Percentiles rank a stretch among this genome's conserved stretches.
Evolutionary conservation across 208 protist species (phyloP).

Genomic region (Trypanosoma grayi): DNA sequence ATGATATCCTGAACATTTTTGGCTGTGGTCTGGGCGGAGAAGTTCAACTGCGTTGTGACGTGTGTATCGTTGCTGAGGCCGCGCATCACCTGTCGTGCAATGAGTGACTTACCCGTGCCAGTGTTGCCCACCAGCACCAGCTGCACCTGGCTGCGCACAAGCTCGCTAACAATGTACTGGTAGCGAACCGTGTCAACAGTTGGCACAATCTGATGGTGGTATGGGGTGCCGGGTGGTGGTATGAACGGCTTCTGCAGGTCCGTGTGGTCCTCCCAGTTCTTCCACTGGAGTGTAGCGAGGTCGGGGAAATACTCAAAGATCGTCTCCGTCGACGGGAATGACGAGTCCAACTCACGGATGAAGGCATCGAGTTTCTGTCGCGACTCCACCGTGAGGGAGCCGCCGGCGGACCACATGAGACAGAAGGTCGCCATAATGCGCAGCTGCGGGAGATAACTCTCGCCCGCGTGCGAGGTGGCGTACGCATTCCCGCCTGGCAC

Average conservation of each 20-base stretch:
- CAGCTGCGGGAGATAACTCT: conserved; percentile 91
- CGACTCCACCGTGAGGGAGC: conserved; percentile 87
- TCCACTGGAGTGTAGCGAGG: conserved; percentile 82
- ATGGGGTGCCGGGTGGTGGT: conserved; percentile 85
- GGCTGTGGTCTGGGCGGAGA: conserved; percentile 95
- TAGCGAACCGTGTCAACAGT: conserved; percentile 97
- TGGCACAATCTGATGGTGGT: conserved; percentile 96
- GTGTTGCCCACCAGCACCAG: conserved; percentile 95
- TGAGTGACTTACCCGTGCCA: conserved; percentile 97
- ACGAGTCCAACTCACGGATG: conserved; percentile 94
- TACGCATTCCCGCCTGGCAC: conserved; percentile 60
- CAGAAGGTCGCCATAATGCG: conserved; percentile 96
- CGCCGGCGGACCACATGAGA: conserved; percentile 95
- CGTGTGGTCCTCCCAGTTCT: conserved; percentile 93
- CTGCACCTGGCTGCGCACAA: conserved; percentile 86
- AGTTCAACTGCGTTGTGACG: conserved; percentile 94
- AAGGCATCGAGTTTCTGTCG: conserved; percentile 92
- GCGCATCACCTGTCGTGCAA: conserved; percentile 86
- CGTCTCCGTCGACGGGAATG: conserved; percentile 95
- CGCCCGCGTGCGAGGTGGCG: conserved; percentile 76
- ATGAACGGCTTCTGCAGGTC: conserved; percentile 84
- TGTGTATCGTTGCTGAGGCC: conserved; percentile 73
- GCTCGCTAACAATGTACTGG: conserved; percentile 91
- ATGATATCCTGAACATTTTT: conserved; percentile 95
- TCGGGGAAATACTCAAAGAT: conserved; percentile 98